These are phyloP conservation scores for Stachybotrys chartarum DNA, from an alignment of 2,329 filamentous ascomycete genomes.

Conservation along the genomic window DNA sequence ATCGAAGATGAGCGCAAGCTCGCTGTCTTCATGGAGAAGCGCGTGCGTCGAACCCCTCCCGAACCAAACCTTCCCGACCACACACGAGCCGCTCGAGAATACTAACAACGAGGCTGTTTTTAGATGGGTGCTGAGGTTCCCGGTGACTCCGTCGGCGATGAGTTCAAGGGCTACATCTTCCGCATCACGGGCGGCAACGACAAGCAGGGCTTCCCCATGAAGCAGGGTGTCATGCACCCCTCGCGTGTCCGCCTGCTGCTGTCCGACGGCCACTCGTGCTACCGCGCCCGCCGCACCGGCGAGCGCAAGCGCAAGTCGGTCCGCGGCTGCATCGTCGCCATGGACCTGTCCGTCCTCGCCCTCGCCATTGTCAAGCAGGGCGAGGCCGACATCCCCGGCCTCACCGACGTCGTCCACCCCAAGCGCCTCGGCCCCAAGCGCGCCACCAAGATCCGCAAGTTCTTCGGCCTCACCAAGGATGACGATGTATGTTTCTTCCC, in stretches of 20 bases:
- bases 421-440: constrained; percentile 99
- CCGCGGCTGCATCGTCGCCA: constrained; percentile 96
- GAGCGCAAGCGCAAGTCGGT: constrained; percentile 99
- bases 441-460: constrained; percentile 98
- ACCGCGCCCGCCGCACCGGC: constrained; percentile 93
- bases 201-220: constrained; percentile 99
- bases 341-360: constrained; percentile 91
- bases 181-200: constrained; percentile 99
- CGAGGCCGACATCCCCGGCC: constrained; percentile 84
- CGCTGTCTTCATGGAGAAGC: constrained; percentile 97
- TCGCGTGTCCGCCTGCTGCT: constrained; percentile 98
- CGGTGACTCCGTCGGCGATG: constrained; percentile 92
- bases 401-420: constrained; percentile 96
- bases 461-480: constrained; percentile 99
- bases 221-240: constrained; percentile 99
- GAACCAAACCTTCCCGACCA: not conserved
- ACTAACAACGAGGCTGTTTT: constrained; percentile 6
- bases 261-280: constrained; percentile 96
- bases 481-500: constrained; percentile 85
- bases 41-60: constrained; percentile 49
- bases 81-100: not conserved
- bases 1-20: constrained; percentile 99
- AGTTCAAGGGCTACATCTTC: constrained; percentile 99
- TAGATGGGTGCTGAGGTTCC: constrained; percentile 87
- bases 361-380: constrained; percentile 98